phyloP scores from a whole-genome alignment of 2,329 filamentous ascomycete species.

The Neofusicoccum laricinum region DNA sequence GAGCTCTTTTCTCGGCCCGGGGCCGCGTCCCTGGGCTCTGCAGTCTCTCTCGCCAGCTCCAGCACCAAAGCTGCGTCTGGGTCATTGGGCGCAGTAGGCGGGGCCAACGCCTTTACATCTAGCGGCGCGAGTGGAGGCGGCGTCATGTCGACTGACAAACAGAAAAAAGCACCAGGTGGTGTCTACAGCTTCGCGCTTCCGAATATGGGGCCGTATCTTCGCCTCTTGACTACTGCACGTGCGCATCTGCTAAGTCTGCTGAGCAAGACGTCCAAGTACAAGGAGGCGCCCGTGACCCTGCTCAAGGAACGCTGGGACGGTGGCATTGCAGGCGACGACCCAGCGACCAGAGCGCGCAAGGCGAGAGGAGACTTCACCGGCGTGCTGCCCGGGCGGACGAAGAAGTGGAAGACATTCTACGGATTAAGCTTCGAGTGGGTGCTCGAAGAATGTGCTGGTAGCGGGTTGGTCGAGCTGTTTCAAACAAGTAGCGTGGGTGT shows the following conservation, averaged over 20 bases:
- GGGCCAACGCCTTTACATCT: slow-evolving; percentile 60
- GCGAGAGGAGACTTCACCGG: slow-evolving; percentile 56
- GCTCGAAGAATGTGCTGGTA: slow-evolving; percentile 66
- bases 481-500: slow-evolving; percentile 71
- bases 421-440: slow-evolving; percentile 71
- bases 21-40: slow-evolving; percentile 44
- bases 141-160: slow-evolving; percentile 6
- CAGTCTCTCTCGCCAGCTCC: slow-evolving; percentile 61
- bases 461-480: slow-evolving; percentile 70
- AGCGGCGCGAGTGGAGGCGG: slow-evolving; percentile 52
- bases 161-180: neutral
- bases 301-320: slow-evolving; percentile 71
- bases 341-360: slow-evolving; percentile 48
- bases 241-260: slow-evolving; percentile 61
- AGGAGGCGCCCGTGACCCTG: slow-evolving; percentile 61
- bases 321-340: slow-evolving; percentile 51
- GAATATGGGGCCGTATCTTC: slow-evolving; percentile 64
- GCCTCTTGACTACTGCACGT: slow-evolving; percentile 60
- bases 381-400: slow-evolving; percentile 59
- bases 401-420: slow-evolving; percentile 68
- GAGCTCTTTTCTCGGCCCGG: slow-evolving; percentile 43
- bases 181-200: slow-evolving; percentile 58
- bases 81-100: slow-evolving; percentile 66
- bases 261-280: slow-evolving; percentile 54
- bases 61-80: slow-evolving; percentile 64